Evolutionary conservation across 2,329 filamentous ascomycete species (phyloP).

Genomic region (Colletotrichum gigasporum): DNA sequence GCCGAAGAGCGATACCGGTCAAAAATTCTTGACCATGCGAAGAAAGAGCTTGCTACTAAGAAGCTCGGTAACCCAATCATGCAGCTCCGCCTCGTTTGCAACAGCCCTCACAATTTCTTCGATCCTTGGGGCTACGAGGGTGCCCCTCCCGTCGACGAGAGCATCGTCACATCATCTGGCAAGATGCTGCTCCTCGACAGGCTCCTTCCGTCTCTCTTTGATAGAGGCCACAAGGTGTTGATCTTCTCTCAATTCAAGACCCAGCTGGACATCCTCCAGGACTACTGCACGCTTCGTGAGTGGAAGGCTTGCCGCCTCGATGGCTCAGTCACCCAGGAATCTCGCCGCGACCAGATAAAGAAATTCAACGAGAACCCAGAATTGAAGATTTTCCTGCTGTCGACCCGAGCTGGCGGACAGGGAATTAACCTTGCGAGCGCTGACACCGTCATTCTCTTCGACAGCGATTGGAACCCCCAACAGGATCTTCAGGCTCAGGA

Average conservation of each 20-base stretch:
- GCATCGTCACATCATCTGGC: slow-evolving; percentile 85
- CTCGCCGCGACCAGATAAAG: slow-evolving; percentile 75
- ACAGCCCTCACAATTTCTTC: slow-evolving; percentile 96
- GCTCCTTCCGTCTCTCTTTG: slow-evolving; percentile 79
- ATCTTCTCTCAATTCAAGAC: slow-evolving; percentile 98
- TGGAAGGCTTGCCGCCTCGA: slow-evolving; percentile 93
- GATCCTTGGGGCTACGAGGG: slow-evolving; percentile 80
- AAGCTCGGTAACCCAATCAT: slow-evolving; percentile 93
- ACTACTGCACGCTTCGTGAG: slow-evolving; percentile 83
- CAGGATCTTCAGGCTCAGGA: slow-evolving; percentile 98
- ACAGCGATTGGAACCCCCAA: slow-evolving; percentile 93
- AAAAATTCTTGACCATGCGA: slow-evolving; percentile 79
- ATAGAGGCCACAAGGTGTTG: slow-evolving; percentile 84
- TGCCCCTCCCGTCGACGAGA: slow-evolving; percentile 75
- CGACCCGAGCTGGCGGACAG: slow-evolving; percentile 90
- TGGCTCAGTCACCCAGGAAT: slow-evolving; percentile 80
- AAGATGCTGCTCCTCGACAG: slow-evolving; percentile 97
- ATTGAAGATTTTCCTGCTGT: slow-evolving; percentile 84
- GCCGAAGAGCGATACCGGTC: slow-evolving; percentile 72
- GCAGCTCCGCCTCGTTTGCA: slow-evolving; percentile 91
- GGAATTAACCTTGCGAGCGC: slow-evolving; percentile 94
- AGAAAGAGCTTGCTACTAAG: slow-evolving; percentile 88
- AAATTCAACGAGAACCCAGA: slow-evolving; percentile 74
- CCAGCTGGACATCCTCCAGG: slow-evolving; percentile 88
- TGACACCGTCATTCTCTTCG: slow-evolving; percentile 92